phyloP scores from a whole-genome alignment of 257 asterid genomes.

The Plantago ovata region DNA sequence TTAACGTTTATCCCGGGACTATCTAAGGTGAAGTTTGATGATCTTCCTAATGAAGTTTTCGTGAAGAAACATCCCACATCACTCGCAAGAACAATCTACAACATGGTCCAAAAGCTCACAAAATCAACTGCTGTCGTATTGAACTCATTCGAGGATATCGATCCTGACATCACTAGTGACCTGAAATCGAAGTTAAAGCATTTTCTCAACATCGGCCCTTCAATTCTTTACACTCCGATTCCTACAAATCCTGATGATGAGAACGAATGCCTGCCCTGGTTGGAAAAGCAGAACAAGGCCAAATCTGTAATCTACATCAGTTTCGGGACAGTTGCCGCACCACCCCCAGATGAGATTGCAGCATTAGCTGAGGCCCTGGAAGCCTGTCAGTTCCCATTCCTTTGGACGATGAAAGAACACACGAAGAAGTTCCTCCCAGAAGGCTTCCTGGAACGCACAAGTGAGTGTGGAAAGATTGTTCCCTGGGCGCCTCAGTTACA shows the following conservation, averaged over 20 bases:
- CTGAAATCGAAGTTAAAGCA: conserved; percentile 45
- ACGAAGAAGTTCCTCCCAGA: conserved; percentile 36
- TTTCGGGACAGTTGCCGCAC: conserved; percentile 45
- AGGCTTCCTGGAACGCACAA: conserved; percentile 47
- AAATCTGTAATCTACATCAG: conserved; percentile 48
- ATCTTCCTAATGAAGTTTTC: conserved; percentile 58
- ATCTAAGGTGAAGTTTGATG: conserved; percentile 27
- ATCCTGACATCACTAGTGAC: conserved; percentile 40
- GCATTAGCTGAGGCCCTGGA: conserved; percentile 66
- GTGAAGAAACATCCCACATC: conserved; percentile 33
- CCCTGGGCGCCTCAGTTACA: conserved; percentile 67
- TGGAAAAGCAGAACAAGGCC: conserved; percentile 30
- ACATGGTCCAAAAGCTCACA: conserved; percentile 51
- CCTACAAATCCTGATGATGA: conserved; percentile 26
- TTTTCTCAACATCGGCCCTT: conserved; percentile 67
- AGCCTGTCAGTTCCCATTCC: conserved; percentile 34
- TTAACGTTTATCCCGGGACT: conserved; percentile 54
- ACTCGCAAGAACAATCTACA: conserved; percentile 41
- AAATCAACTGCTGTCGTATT: conserved; percentile 50
- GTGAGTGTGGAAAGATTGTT: conserved; percentile 37
- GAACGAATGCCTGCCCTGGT: conserved; percentile 53
- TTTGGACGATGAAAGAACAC: conserved; percentile 51
- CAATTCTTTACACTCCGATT: conserved; percentile 28
- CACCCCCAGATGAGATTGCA: conserved; percentile 43
- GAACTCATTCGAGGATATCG: conserved; percentile 70